These are phyloP conservation scores for Rhizophagus clarus DNA, from an alignment of 192 early-diverging fungal genomes.

Conservation along the genomic window DNA sequence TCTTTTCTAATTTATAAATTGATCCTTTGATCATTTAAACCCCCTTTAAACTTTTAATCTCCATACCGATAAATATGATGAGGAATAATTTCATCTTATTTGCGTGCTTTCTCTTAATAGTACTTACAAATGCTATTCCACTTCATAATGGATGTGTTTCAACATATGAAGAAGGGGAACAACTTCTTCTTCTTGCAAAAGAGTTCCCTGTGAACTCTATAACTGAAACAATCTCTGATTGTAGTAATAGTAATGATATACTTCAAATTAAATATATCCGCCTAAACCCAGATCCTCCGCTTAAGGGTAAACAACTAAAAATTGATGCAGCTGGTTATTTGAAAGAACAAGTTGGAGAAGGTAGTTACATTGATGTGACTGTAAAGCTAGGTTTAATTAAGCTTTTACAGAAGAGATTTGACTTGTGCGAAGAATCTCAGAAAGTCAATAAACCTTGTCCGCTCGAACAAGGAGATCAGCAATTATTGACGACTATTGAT, in stretches of 20 bases:
- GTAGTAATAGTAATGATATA: conserved; percentile 29
- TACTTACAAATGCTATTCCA: neutral
- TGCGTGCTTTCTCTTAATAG: neutral
- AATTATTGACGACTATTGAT: conserved; percentile 43
- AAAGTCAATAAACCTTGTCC: conserved; percentile 57
- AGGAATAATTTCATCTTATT: neutral
- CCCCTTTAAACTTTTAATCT: neutral
- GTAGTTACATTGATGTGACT: conserved; percentile 44
- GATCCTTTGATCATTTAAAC: too few relatives aligned
- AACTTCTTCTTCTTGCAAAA: neutral
- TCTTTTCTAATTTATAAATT: too few relatives aligned
- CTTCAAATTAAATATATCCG: conserved; percentile 45
- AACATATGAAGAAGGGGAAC: neutral
- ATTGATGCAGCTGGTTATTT: conserved; percentile 52
- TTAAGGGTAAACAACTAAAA: conserved; percentile 44
- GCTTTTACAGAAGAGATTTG: conserved; percentile 47
- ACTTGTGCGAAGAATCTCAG: conserved; percentile 53
- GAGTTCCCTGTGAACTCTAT: neutral
- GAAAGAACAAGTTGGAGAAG: conserved; percentile 41
- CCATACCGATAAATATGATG: neutral
- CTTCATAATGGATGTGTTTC: neutral
- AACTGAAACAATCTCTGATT: conserved; percentile 34
- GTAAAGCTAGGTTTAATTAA: conserved; percentile 54
- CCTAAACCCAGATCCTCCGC: conserved; percentile 53
- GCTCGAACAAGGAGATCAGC: conserved; percentile 43